Evolutionary conservation across 441 rosid genomes (phyloP).

Genomic region (Populus tomentosa): DNA sequence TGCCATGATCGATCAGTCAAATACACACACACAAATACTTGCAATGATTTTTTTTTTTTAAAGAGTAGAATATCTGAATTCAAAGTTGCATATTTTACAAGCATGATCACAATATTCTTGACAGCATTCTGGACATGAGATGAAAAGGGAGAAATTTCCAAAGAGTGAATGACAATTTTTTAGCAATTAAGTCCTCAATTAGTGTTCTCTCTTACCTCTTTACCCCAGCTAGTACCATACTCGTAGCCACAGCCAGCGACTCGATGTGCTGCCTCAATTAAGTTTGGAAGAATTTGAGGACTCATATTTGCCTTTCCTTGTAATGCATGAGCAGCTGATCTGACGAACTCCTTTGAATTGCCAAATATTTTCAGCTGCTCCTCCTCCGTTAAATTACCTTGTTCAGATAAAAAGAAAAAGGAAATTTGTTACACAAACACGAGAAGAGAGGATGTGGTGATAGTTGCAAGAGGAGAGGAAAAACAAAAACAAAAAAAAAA

Average conservation of each 20-base stretch:
- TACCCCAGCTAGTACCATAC: conserved; percentile 48
- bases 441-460: neutral
- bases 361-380: conserved; percentile 34
- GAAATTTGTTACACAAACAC: neutral
- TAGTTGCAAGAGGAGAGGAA: neutral
- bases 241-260: conserved; percentile 50
- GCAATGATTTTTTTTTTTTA: neutral
- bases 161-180: neutral
- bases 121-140: no score
- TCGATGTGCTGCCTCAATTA: conserved; percentile 27
- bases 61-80: no score
- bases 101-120: no score
- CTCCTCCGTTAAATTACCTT: conserved; percentile 24
- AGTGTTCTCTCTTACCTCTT: conserved; percentile 25
- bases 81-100: no score
- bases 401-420: no score
- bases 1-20: no score
- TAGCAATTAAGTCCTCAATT: neutral
- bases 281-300: conserved; percentile 14
- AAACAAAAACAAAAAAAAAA: no score
- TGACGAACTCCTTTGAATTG: conserved; percentile 32
- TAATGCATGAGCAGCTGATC: conserved; percentile 40
- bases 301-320: conserved; percentile 21
- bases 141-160: neutral
- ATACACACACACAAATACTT: no score